Evolutionary conservation across 1,284 basidiomycete species (phyloP).

Genomic region (Pseudomicrostroma phylloplanum): DNA sequence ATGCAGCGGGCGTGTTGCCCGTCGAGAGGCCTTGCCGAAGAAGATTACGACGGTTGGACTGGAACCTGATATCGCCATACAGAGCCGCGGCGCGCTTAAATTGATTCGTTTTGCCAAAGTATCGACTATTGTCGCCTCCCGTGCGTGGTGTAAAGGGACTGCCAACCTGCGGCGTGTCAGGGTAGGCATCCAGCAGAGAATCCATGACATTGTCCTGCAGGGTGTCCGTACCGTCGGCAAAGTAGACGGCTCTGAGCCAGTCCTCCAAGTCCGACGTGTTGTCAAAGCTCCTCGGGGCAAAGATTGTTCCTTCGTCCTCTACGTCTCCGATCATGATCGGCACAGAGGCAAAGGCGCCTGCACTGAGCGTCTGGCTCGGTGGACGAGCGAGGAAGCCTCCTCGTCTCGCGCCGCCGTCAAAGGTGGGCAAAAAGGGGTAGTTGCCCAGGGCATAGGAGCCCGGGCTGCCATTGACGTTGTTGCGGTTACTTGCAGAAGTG

Average conservation of each 20-base stretch:
- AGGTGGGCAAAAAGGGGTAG: constrained; percentile 15
- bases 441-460: constrained; percentile 9
- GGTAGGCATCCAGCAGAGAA: constrained; percentile 5
- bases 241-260: constrained; percentile 16
- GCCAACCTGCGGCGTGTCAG: constrained; percentile 14
- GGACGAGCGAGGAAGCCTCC: constrained; percentile 15
- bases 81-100: constrained; percentile 16
- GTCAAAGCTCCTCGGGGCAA: constrained; percentile 14
- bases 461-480: not conserved
- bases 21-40: not conserved
- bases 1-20: constrained; percentile 8
- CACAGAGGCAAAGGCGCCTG: constrained; percentile 12
- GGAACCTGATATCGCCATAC: constrained; percentile 17
- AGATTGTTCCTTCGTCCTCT: constrained; percentile 17
- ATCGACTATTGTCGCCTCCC: constrained; percentile 7
- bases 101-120: constrained; percentile 17
- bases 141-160: constrained; percentile 10
- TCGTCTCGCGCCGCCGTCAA: constrained; percentile 13
- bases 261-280: not conserved
- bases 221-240: not conserved
- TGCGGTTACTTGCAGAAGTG: too few relatives aligned
- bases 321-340: constrained; percentile 14
- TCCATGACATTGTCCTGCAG: not conserved
- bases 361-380: constrained; percentile 7
- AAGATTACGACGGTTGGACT: constrained; percentile 12